Evolutionary conservation across 148 eudicot genomes (phyloP).

Genomic region (Tetragonia tetragonoides): DNA sequence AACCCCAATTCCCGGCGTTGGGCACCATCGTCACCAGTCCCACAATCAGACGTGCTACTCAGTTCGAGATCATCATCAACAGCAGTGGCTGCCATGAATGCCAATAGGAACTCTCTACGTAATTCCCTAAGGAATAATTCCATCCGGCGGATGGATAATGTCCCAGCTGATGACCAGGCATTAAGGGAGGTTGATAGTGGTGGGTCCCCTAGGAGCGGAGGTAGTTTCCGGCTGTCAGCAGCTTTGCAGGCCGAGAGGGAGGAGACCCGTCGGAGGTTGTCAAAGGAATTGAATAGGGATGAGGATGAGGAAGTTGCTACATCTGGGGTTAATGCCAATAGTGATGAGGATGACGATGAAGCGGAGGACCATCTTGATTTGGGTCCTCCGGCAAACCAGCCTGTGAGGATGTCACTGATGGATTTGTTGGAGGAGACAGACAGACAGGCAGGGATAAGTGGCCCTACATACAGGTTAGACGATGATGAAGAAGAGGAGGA

Average conservation of each 20-base stretch:
- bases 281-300: conserved; percentile 24
- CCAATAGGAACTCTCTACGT: conserved; percentile 24
- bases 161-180: conserved; percentile 28
- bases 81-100: conserved; percentile 3
- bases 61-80: conserved; percentile 5
- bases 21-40: conserved; percentile 11
- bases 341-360: conserved; percentile 9
- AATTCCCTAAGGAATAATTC: conserved; percentile 29
- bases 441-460: conserved; percentile 55
- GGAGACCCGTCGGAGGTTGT: conserved; percentile 39
- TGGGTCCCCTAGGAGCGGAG: conserved; percentile 35
- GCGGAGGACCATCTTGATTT: conserved; percentile 23
- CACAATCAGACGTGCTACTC: conserved; percentile 17
- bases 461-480: conserved; percentile 41
- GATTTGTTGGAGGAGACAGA: conserved; percentile 80
- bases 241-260: conserved; percentile 44
- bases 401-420: conserved; percentile 77
- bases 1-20: conserved; percentile 20
- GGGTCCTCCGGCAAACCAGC: conserved; percentile 20
- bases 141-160: conserved; percentile 20
- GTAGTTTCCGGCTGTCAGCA: conserved; percentile 48
- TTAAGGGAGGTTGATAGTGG: conserved; percentile 28
- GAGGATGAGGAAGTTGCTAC: conserved; percentile 24
- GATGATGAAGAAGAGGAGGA: conserved; percentile 43
- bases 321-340: not conserved